Base-by-base conservation (phyloP, 2,329 filamentous ascomycete species). In the Aspergillus caelatus region DNA sequence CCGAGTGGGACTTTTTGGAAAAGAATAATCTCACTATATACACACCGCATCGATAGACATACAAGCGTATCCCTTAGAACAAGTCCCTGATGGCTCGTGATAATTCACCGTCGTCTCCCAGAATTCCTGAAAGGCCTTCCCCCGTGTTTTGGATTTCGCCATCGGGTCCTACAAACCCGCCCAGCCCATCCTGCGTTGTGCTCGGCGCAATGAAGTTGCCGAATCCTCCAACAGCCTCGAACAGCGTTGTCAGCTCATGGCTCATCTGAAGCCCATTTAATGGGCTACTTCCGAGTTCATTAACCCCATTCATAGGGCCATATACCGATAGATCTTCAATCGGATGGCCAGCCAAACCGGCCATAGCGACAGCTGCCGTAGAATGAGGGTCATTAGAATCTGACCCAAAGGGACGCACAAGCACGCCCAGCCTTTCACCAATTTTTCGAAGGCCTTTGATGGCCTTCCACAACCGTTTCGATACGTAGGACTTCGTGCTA, bases 321-420 rank as follows among this genome's bases (percentile, higher is more conserved):
- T 83, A 87, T 26, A 86, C 72, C 0, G 84, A 80, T 63, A 86
- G 75, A 62, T 86, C 84, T 62, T 89, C 85, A 19, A 89, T 84
- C 32, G 83, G 82, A 71, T 89, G 86, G 7, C 87, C 87, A 2
- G 87, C 87, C 21, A 90, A 78, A 1, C 86, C 87, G 11, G 87
- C 87, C 88, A 90, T 89, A 10, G 87, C 87, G 6, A 89, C 85
- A 1, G 88, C 87, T 3, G 87, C 87, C 26, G 83, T 84, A 2
- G 86, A 88, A 70, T 87, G 86, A 19, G 86, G 81, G 65, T 89
- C 87, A 23, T 79, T 77, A 2, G 81, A 76, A 46, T 82, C 79
- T 2, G 78, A 64, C 48, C 74, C 70, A 62, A 74, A 73, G 6
- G 75, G 71, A 41, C 78, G 75, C 11, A 76, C 75, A 14, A 83